Conservation (phyloP, 2,329 filamentous ascomycete species). For the Talaromyces sp. region DNA sequence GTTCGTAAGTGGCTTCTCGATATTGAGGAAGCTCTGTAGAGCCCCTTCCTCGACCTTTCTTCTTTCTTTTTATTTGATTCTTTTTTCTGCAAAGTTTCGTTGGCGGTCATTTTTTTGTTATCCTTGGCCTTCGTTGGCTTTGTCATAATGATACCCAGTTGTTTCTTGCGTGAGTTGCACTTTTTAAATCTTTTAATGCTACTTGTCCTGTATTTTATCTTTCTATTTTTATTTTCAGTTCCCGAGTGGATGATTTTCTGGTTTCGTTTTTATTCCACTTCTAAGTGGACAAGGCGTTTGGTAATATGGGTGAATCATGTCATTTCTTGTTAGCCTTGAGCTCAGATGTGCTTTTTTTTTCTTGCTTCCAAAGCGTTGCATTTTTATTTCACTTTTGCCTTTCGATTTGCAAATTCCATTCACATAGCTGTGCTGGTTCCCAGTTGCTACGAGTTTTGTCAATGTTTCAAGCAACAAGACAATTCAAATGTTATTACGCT, state of each 20-base stretch:
- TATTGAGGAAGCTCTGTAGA: conserved; percentile 35
- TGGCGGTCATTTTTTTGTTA: background rate
- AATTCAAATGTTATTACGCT: background rate
- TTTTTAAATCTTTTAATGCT: background rate
- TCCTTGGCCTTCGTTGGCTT: background rate
- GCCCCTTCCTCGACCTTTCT: background rate
- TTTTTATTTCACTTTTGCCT: background rate
- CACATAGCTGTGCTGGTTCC: background rate
- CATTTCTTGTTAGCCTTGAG: background rate
- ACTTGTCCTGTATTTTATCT: background rate
- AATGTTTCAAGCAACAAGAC: background rate
- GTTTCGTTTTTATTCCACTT: background rate
- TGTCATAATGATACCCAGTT: background rate
- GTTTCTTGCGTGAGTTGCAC: background rate
- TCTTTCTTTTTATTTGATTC: conserved; percentile 1
- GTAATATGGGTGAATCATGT: background rate
- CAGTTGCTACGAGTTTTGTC: background rate
- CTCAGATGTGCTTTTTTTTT: background rate
- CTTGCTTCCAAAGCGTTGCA: background rate
- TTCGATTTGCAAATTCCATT: background rate
- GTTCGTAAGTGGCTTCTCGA: conserved; percentile 51
- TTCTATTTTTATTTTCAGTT: background rate
- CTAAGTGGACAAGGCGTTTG: background rate
- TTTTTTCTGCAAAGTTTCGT: background rate
- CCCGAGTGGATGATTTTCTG: background rate